Evolutionary conservation across 257 asterid species (phyloP).

Genomic region (Thymus quinquecostatus): DNA sequence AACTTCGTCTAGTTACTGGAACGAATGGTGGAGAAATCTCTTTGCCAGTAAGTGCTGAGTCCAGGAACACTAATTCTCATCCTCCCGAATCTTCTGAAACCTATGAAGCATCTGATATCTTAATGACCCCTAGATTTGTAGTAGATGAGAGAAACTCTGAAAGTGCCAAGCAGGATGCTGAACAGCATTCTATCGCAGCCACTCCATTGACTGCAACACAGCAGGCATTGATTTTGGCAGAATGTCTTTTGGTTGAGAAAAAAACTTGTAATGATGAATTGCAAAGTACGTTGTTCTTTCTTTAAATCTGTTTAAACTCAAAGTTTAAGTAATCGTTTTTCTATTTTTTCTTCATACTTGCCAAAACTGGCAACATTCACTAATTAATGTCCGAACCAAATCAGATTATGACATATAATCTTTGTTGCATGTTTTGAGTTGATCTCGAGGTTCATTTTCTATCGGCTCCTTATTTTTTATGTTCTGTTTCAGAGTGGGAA

Average conservation of each 20-base stretch:
- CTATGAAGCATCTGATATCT: constrained; percentile 74
- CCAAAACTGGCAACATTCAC: constrained; percentile 4
- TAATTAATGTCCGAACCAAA: neutral
- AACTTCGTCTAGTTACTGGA: constrained; percentile 63
- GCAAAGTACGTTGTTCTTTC: constrained; percentile 56
- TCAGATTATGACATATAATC: constrained; percentile 8
- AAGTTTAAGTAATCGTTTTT: neutral
- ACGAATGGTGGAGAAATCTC: constrained; percentile 37
- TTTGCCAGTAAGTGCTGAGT: constrained; percentile 36
- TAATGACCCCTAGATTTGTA: constrained; percentile 73
- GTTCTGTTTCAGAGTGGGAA: constrained; percentile 67
- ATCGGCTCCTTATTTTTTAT: constrained; percentile 29
- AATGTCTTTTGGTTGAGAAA: constrained; percentile 70
- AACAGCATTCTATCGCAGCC: constrained; percentile 43
- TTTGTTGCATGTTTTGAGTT: constrained; percentile 7
- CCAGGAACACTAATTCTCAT: constrained; percentile 36
- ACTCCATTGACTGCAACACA: constrained; percentile 63
- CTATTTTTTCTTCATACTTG: neutral
- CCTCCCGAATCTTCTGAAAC: constrained; percentile 56
- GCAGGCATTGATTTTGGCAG: constrained; percentile 83
- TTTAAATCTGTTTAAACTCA: constrained; percentile 10
- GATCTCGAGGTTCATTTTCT: constrained; percentile 12
- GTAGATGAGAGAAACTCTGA: constrained; percentile 47
- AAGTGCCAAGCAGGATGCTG: constrained; percentile 40
- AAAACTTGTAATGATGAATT: constrained; percentile 74